phyloP scores from a whole-genome alignment of 352 stramenopile species.

The Phytopythium helicoides region DNA sequence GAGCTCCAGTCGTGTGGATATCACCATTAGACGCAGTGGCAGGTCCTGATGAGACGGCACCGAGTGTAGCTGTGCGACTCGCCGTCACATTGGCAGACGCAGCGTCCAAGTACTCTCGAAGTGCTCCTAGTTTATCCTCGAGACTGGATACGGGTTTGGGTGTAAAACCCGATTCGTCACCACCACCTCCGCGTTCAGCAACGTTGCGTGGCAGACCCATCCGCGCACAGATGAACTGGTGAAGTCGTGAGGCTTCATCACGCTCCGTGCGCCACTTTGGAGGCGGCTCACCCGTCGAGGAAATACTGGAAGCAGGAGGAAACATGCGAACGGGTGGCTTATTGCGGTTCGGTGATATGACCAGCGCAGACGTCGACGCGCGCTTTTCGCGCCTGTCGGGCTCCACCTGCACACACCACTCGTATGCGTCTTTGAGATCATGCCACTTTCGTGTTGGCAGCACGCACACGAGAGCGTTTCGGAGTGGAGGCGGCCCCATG shows the following conservation, averaged over 20 bases:
- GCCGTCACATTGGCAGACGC: slow-evolving; percentile 14
- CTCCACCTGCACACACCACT: slow-evolving; percentile 71
- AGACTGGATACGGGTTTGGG: slow-evolving; percentile 34
- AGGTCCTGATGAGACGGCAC: too few species aligned
- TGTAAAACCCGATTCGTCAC: slow-evolving; percentile 43
- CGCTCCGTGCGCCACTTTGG: slow-evolving; percentile 44
- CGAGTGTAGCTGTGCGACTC: slow-evolving; percentile 7
- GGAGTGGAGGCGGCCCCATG: slow-evolving; percentile 18
- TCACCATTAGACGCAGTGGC: too few species aligned
- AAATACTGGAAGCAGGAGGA: background rate
- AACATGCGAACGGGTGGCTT: slow-evolving; percentile 2
- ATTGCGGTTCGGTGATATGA: slow-evolving; percentile 9
- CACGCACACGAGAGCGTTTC: slow-evolving; percentile 60
- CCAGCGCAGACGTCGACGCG: slow-evolving; percentile 6
- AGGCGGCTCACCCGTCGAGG: background rate
- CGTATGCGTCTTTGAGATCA: slow-evolving; percentile 50
- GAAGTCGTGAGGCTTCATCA: slow-evolving; percentile 46
- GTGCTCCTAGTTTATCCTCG: slow-evolving; percentile 59
- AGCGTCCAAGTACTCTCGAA: slow-evolving; percentile 62
- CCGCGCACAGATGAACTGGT: slow-evolving; percentile 66
- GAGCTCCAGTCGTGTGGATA: too few species aligned
- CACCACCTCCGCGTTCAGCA: slow-evolving; percentile 2
- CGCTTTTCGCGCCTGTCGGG: slow-evolving; percentile 41
- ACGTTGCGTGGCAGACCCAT: slow-evolving; percentile 29
- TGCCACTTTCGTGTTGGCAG: slow-evolving; percentile 46